phyloP scores from a whole-genome alignment of 164 flowering plant species.

The Tetrastigma voinierianum region DNA sequence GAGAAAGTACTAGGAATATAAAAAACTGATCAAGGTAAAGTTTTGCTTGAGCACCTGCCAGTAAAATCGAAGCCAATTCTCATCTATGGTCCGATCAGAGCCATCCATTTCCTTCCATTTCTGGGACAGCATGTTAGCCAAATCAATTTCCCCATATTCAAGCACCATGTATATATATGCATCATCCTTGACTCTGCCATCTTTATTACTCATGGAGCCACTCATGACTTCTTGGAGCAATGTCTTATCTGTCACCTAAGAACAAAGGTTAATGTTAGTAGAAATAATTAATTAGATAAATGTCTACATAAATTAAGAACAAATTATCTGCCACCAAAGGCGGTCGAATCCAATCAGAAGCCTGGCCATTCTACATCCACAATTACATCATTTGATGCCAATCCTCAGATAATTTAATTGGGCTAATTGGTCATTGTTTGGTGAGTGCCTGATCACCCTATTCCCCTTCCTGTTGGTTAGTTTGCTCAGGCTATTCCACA shows the following conservation, averaged over 20 bases:
- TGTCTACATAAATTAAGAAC: no score
- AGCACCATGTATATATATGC: slow-evolving; percentile 93
- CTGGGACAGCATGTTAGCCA: slow-evolving; percentile 96
- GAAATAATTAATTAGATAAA: not conserved
- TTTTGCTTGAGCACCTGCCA: slow-evolving; percentile 75
- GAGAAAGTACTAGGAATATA: no score
- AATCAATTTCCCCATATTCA: slow-evolving; percentile 98
- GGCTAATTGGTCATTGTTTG: not conserved
- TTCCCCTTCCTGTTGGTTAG: not conserved
- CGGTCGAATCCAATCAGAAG: no score
- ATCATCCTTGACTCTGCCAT: slow-evolving; percentile 84
- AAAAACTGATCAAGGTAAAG: not conserved
- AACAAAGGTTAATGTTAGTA: slow-evolving; percentile 19
- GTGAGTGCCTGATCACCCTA: not conserved
- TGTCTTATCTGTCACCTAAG: slow-evolving; percentile 88
- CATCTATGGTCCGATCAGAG: slow-evolving; percentile 61
- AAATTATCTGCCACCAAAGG: no score
- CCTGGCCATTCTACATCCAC: no score
- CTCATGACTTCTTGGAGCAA: slow-evolving; percentile 75
- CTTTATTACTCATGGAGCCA: slow-evolving; percentile 67
- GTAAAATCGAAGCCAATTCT: slow-evolving; percentile 96
- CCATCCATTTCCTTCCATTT: slow-evolving; percentile 86
- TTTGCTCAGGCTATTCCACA: not conserved
- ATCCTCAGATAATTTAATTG: not conserved
- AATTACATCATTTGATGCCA: no score